These are phyloP conservation scores for Tylopilus sp. DNA, from an alignment of 1,284 basidiomycete genomes.

Conservation along the genomic window DNA sequence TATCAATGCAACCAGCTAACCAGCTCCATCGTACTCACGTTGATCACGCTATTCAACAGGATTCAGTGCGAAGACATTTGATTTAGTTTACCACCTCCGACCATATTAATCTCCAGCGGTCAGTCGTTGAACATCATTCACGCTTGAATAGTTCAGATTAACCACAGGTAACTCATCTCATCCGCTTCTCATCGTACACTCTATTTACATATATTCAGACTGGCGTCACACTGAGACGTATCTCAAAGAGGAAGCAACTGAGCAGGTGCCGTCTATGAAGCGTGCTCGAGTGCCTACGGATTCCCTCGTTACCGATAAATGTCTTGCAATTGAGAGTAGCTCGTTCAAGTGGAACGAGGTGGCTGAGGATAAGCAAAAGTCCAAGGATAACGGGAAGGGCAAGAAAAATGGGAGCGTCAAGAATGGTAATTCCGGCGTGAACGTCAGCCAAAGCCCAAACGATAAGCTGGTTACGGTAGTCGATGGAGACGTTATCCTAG, in stretches of 20 bases:
- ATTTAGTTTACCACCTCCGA: background rate
- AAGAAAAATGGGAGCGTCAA: constrained; percentile 24
- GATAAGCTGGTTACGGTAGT: constrained; percentile 19
- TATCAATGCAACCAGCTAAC: constrained; percentile 73
- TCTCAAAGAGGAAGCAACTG: constrained; percentile 83
- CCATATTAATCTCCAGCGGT: constrained; percentile 36
- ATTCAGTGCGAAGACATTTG: constrained; percentile 55
- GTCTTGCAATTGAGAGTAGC: constrained; percentile 66
- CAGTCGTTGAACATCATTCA: constrained; percentile 80
- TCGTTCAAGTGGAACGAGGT: constrained; percentile 72
- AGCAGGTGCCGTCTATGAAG: constrained; percentile 76
- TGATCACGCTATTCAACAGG: constrained; percentile 68
- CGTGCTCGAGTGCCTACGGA: constrained; percentile 34
- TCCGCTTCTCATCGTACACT: no score
- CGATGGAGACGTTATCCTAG: constrained; percentile 27
- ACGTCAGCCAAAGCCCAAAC: constrained; percentile 5
- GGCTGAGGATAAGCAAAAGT: constrained; percentile 21
- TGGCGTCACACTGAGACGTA: constrained; percentile 80
- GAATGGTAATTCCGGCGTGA: constrained; percentile 1
- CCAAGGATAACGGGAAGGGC: constrained; percentile 17
- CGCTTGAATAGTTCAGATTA: constrained; percentile 66
- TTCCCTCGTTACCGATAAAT: constrained; percentile 41
- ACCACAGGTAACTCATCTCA: constrained; percentile 33
- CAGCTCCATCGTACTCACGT: constrained; percentile 78
- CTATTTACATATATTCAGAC: constrained; percentile 53